phyloP scores from a whole-genome alignment of 805 yeast genomes.

The Kregervanrija delftensis region DNA sequence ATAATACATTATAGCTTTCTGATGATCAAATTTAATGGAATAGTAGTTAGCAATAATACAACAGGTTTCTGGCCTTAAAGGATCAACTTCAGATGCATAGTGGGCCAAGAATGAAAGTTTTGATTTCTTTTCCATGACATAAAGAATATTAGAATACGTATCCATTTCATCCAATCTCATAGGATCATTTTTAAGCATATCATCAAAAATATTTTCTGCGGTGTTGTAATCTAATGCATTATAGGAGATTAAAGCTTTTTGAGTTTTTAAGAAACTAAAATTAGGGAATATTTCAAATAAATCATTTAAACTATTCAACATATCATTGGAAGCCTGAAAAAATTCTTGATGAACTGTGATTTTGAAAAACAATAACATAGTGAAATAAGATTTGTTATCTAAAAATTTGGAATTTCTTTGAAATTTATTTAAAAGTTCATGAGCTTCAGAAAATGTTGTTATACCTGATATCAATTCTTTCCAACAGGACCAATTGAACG shows the following conservation, averaged over 20 bases:
- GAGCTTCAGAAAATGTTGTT: conserved; percentile 54
- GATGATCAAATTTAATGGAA: conserved; percentile 88
- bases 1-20: conserved; percentile 88
- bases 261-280: conserved; percentile 68
- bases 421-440: conserved; percentile 31
- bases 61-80: conserved; percentile 89
- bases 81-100: conserved; percentile 72
- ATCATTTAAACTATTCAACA: conserved; percentile 42
- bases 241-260: conserved; percentile 74
- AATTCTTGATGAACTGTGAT: conserved; percentile 71
- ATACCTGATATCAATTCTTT: conserved; percentile 63
- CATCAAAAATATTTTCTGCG: conserved; percentile 76
- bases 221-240: conserved; percentile 79
- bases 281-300: conserved; percentile 57
- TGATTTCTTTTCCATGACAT: conserved; percentile 84
- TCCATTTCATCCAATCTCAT: conserved; percentile 86
- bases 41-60: conserved; percentile 92
- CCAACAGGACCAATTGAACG: conserved; percentile 95
- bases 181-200: conserved; percentile 68
- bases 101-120: conserved; percentile 86
- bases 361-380: conserved; percentile 47
- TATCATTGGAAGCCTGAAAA: conserved; percentile 54
- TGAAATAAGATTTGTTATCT: conserved; percentile 19
- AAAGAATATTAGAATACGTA: conserved; percentile 86
- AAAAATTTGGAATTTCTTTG: conserved; percentile 29